Percentiles rank a stretch among this genome's conserved stretches.
Conservation (phyloP, 352 stramenopile genomes). For the Phytophthora crassamura region DNA sequence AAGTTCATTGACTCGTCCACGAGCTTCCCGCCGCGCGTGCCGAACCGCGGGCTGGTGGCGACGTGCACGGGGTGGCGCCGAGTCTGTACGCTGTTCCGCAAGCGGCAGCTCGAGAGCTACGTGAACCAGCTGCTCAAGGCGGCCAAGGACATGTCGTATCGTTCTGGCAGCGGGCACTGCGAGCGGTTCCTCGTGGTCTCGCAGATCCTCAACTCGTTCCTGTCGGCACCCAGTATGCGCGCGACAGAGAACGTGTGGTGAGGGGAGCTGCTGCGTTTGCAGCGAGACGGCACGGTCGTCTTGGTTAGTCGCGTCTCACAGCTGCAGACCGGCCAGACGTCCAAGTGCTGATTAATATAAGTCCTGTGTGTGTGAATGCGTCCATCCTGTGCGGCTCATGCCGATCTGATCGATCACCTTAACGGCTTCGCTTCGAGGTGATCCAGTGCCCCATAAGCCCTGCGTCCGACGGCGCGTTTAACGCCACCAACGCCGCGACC, state of each 20-base stretch:
- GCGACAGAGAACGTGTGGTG: constrained; percentile 31
- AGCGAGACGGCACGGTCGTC: too few species aligned
- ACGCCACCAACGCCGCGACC: too few species aligned
- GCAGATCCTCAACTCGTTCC: constrained; percentile 62
- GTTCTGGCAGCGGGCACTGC: constrained; percentile 39
- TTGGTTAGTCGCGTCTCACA: too few species aligned
- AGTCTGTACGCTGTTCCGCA: constrained; percentile 33
- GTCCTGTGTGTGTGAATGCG: too few species aligned
- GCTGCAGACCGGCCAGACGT: too few species aligned
- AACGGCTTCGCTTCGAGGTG: too few species aligned
- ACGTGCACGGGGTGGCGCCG: constrained; percentile 27
- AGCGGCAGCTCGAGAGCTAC: constrained; percentile 46
- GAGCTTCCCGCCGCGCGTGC: constrained; percentile 55
- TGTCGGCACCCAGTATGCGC: constrained; percentile 43
- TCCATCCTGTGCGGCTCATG: too few species aligned
- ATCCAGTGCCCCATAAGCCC: too few species aligned
- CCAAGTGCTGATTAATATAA: too few species aligned
- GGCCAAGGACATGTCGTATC: constrained; percentile 59
- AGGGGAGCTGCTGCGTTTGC: not conserved
- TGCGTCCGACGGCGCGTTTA: too few species aligned
- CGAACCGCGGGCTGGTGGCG: constrained; percentile 31
- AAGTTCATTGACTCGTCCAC: constrained; percentile 50
- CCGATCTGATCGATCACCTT: too few species aligned
- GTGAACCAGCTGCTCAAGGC: constrained; percentile 49
- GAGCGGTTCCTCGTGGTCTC: constrained; percentile 56